Percentiles rank a stretch among this genome's conserved stretches.
Evolutionary conservation across 441 rosid species (phyloP).

Genomic region (Mallotus japonicus): DNA sequence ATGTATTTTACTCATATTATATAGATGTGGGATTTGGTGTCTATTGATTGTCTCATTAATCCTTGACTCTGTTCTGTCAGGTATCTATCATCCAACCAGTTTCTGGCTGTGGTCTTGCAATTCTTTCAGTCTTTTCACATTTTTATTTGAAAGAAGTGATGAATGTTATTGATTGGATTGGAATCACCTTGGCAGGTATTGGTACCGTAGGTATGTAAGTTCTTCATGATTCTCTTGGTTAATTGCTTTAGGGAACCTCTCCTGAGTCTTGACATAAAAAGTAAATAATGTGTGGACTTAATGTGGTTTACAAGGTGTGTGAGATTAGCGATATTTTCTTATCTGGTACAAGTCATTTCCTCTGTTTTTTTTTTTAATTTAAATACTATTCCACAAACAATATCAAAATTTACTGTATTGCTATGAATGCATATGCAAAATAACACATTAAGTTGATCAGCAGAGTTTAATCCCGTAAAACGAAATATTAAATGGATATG

Average conservation of each 20-base stretch:
- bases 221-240: slow-evolving; percentile 18
- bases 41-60: slow-evolving; percentile 9
- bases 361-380: neutral
- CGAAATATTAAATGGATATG: neutral
- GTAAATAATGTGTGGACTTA: neutral
- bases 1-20: neutral
- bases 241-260: neutral
- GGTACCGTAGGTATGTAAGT: slow-evolving; percentile 83
- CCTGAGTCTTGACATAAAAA: no score
- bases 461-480: no score
- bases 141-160: slow-evolving; percentile 92
- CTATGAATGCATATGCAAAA: neutral
- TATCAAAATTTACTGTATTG: neutral
- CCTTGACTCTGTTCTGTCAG: slow-evolving; percentile 36
- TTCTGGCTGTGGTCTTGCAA: slow-evolving; percentile 94
- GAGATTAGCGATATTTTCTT: neutral
- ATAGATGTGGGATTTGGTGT: neutral
- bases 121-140: slow-evolving; percentile 89
- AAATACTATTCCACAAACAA: neutral
- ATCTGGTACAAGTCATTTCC: neutral
- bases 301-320: neutral
- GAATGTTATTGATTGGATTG: slow-evolving; percentile 94
- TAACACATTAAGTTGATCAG: slow-evolving; percentile 7
- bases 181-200: slow-evolving; percentile 85
- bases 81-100: slow-evolving; percentile 97